These are phyloP conservation scores for Ophiostoma fasciatum DNA, from an alignment of 2,329 filamentous ascomycete genomes.

Conservation along the genomic window DNA sequence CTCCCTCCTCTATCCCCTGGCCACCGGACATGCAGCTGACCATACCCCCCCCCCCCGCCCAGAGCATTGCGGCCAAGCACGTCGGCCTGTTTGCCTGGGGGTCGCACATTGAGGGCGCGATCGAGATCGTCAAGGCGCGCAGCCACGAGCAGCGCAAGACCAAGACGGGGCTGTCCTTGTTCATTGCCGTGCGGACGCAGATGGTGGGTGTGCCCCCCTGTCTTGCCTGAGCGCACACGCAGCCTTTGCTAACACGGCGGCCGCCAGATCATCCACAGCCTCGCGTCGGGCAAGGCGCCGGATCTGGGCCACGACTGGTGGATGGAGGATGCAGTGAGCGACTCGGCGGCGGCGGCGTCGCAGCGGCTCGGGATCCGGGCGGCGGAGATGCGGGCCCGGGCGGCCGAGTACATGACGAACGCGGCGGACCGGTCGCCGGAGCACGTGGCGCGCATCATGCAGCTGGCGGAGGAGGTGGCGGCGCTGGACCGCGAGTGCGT, in stretches of 20 bases:
- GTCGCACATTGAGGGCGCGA: slow-evolving; percentile 49
- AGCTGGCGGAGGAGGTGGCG: slow-evolving; percentile 36
- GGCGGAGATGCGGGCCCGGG: slow-evolving; percentile 39
- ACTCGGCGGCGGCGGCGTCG: slow-evolving; percentile 30
- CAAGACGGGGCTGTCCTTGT: slow-evolving; percentile 37
- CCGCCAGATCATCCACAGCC: slow-evolving; percentile 45
- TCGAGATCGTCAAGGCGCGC: slow-evolving; percentile 42
- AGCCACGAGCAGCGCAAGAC: slow-evolving; percentile 40
- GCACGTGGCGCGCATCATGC: slow-evolving; percentile 33
- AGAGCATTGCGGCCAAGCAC: slow-evolving; percentile 39
- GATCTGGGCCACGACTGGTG: slow-evolving; percentile 44
- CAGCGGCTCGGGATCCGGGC: slow-evolving; percentile 38
- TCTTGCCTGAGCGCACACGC: no score
- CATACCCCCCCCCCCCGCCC: no score
- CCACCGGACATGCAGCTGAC: no score
- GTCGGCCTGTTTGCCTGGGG: slow-evolving; percentile 44
- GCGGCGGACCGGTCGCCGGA: slow-evolving; percentile 29
- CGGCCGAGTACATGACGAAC: slow-evolving; percentile 33
- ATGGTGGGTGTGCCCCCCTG: no score
- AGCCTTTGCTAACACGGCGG: no score
- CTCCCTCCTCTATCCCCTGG: no score
- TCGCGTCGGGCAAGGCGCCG: slow-evolving; percentile 37
- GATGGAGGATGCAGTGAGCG: slow-evolving; percentile 36
- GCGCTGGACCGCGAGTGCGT: slow-evolving; percentile 35
- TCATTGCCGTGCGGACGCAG: slow-evolving; percentile 44